These are phyloP conservation scores for Skeletonema menzelii DNA, from an alignment of 108 stramenopile genomes.

Conservation along the genomic window DNA sequence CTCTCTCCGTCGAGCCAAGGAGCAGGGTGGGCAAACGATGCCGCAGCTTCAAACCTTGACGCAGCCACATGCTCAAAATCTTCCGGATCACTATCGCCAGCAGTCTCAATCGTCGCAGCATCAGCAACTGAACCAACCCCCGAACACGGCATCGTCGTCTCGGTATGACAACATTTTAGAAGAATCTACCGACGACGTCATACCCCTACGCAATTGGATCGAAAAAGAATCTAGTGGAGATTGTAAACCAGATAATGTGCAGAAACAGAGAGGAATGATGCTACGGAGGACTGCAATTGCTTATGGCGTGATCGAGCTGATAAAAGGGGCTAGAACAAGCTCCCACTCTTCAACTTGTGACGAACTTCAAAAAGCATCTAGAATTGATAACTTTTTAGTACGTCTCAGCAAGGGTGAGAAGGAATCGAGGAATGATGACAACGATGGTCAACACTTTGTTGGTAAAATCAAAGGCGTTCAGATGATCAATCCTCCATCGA, in stretches of 20 bases:
- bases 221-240: constrained; percentile 1
- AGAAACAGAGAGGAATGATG: constrained; percentile 3
- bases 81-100: background rate
- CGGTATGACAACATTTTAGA: background rate
- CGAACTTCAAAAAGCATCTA: background rate
- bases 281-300: background rate
- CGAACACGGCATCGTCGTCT: background rate
- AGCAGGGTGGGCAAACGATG: background rate
- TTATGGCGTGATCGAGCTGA: background rate
- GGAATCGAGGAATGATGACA: background rate
- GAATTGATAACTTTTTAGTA: constrained; percentile 4
- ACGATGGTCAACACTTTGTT: background rate
- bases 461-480: background rate
- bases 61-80: background rate
- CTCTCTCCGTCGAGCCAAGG: background rate
- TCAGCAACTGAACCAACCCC: background rate
- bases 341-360: background rate
- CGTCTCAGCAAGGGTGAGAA: background rate
- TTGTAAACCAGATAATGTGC: background rate
- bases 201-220: constrained; percentile 7
- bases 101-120: background rate
- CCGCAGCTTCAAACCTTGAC: background rate
- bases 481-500: background rate
- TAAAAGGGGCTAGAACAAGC: constrained; percentile 1
- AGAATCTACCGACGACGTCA: background rate